Evolutionary conservation across 306 rosid species (phyloP).

Genomic region (Cicer cuneatum): DNA sequence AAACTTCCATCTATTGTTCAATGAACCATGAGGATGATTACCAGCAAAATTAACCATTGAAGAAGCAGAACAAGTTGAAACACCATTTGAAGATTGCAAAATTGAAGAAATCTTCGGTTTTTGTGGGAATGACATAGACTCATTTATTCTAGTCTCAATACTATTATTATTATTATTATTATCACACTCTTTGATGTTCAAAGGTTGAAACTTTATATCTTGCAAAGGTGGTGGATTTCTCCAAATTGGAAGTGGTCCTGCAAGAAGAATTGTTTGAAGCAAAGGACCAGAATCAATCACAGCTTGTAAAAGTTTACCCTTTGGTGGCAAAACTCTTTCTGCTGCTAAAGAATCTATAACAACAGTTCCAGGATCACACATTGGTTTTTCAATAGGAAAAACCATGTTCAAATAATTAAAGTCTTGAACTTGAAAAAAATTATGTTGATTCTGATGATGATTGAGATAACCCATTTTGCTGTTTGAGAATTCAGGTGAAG

Average conservation of each 20-base stretch:
- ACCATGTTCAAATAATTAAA: constrained; percentile 37
- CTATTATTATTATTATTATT: not conserved
- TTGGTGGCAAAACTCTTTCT: constrained; percentile 64
- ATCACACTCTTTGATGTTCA: constrained; percentile 52
- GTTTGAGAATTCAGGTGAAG: constrained; percentile 78
- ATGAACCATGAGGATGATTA: constrained; percentile 45
- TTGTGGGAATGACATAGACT: not conserved
- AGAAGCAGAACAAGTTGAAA: constrained; percentile 67
- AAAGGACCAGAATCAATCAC: constrained; percentile 81
- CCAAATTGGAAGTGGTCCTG: constrained; percentile 90
- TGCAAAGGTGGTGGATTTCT: constrained; percentile 77
- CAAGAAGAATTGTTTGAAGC: constrained; percentile 66
- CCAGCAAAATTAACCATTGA: constrained; percentile 53
- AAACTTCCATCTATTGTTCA: constrained; percentile 44
- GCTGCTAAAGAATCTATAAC: constrained; percentile 58
- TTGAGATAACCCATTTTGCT: constrained; percentile 46
- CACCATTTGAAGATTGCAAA: constrained; percentile 39
- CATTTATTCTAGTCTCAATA: not conserved
- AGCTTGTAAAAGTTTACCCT: constrained; percentile 73
- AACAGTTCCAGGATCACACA: constrained; percentile 49
- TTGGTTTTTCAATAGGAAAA: constrained; percentile 42
- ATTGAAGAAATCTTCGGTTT: not conserved
- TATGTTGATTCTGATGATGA: constrained; percentile 36
- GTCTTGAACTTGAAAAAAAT: constrained; percentile 34
- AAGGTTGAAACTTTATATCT: constrained; percentile 64